These are phyloP conservation scores for Fusarium chaquense DNA, from an alignment of 2,329 filamentous ascomycete species.

Conservation along the genomic window DNA sequence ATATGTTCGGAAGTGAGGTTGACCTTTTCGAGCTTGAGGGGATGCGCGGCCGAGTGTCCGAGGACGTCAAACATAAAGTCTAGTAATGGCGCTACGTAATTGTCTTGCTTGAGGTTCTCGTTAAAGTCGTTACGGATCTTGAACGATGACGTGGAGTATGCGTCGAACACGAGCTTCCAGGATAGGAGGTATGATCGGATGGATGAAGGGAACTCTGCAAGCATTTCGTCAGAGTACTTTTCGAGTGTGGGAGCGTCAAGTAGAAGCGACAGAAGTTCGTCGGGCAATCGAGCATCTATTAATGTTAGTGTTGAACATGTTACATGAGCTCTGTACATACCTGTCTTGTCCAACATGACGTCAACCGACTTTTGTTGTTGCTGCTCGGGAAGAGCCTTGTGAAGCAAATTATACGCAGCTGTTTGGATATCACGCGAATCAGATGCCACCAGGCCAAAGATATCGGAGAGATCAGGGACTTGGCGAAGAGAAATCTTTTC, in stretches of 20 bases:
- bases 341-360: constrained; percentile 75
- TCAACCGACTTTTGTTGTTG: constrained; percentile 89
- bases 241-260: constrained; percentile 80
- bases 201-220: constrained; percentile 75
- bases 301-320: not conserved
- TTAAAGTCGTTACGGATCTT: constrained; percentile 86
- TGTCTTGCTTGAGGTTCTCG: constrained; percentile 79
- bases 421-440: constrained; percentile 81
- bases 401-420: constrained; percentile 83
- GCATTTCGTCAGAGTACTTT: constrained; percentile 72
- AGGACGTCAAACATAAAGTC: constrained; percentile 87
- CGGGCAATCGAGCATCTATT: constrained; percentile 77
- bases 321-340: constrained; percentile 46
- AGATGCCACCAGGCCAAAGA: constrained; percentile 82
- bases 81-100: constrained; percentile 76
- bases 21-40: constrained; percentile 78
- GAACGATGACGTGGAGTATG: constrained; percentile 81
- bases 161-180: constrained; percentile 91
- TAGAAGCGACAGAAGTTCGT: constrained; percentile 86
- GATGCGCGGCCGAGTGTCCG: constrained; percentile 78
- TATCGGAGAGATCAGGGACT: constrained; percentile 72
- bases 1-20: constrained; percentile 70
- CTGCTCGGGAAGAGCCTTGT: constrained; percentile 78
- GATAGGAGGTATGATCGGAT: constrained; percentile 86
- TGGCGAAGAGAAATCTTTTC: constrained; percentile 71